phyloP scores from a whole-genome alignment of 371 early-diverging fungal genomes.

The Phascolomyces articulosus region DNA sequence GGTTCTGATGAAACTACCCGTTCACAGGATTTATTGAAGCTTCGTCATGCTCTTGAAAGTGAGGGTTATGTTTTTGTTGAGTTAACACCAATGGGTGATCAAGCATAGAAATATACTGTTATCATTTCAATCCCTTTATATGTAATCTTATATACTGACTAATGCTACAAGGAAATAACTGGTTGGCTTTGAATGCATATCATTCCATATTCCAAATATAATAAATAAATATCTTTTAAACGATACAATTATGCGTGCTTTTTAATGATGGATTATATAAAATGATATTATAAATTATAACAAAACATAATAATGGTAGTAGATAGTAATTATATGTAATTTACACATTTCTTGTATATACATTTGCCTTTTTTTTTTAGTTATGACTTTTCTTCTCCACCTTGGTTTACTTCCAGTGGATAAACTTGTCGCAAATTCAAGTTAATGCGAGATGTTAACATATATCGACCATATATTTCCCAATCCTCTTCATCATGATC shows the following conservation, averaged over 20 bases:
- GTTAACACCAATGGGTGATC: conserved; percentile 15
- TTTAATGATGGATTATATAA: too few relatives aligned
- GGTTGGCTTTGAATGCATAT: too few relatives aligned
- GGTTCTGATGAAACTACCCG: conserved; percentile 20
- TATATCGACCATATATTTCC: conserved; percentile 58
- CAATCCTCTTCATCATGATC: conserved; percentile 51
- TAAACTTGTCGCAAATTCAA: conserved; percentile 79
- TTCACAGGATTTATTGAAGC: conserved; percentile 24
- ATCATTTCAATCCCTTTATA: too few relatives aligned
- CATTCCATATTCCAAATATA: too few relatives aligned
- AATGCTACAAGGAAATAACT: too few relatives aligned
- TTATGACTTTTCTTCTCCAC: neutral
- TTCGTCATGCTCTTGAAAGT: conserved; percentile 42
- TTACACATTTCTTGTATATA: neutral
- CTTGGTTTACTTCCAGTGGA: neutral
- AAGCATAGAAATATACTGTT: neutral
- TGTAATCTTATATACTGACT: too few relatives aligned
- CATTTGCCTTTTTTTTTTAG: neutral
- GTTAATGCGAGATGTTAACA: conserved; percentile 69
- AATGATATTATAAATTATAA: too few relatives aligned
- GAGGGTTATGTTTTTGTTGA: conserved; percentile 52
- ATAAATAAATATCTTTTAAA: too few relatives aligned
- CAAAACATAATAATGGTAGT: too few relatives aligned
- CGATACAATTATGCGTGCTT: too few relatives aligned
- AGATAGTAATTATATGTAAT: too few relatives aligned